Conservation (phyloP, 306 rosid species). For the Pachyrhizus erosus region DNA sequence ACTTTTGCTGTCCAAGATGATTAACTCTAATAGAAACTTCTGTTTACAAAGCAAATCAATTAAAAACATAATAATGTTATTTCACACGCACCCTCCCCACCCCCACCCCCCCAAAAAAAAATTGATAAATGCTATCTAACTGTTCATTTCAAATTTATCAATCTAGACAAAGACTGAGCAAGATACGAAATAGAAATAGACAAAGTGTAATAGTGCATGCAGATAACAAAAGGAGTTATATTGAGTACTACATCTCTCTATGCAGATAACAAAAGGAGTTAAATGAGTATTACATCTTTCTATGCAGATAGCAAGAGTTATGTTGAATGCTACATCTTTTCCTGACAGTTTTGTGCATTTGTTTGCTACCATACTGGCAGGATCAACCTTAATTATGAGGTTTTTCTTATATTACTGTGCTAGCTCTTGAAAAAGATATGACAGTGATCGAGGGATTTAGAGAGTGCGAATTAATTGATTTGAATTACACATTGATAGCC, state of each 20-base stretch:
- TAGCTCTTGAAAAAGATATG: constrained; percentile 3
- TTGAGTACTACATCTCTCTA: neutral
- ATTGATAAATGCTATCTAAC: neutral
- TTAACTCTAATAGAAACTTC: constrained; percentile 6
- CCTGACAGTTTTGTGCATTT: constrained; percentile 8
- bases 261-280: constrained; percentile 4
- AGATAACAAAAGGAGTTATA: constrained; percentile 3
- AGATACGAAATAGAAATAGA: constrained; percentile 5
- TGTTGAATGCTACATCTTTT: neutral
- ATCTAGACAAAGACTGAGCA: neutral
- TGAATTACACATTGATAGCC: constrained; percentile 22
- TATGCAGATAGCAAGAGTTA: neutral
- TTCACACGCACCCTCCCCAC: neutral
- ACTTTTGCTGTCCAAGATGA: constrained; percentile 13
- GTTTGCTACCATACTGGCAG: neutral
- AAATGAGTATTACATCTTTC: neutral
- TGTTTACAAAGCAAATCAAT: neutral
- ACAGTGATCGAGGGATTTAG: constrained; percentile 27
- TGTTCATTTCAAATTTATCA: neutral
- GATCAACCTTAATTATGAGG: neutral
- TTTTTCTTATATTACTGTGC: neutral
- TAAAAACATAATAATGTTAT: neutral
- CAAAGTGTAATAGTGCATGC: neutral
- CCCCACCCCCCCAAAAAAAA: neutral
- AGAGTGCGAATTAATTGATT: constrained; percentile 21